phyloP scores from a whole-genome alignment of 257 asterid genomes.

The Solanum arcanum region DNA sequence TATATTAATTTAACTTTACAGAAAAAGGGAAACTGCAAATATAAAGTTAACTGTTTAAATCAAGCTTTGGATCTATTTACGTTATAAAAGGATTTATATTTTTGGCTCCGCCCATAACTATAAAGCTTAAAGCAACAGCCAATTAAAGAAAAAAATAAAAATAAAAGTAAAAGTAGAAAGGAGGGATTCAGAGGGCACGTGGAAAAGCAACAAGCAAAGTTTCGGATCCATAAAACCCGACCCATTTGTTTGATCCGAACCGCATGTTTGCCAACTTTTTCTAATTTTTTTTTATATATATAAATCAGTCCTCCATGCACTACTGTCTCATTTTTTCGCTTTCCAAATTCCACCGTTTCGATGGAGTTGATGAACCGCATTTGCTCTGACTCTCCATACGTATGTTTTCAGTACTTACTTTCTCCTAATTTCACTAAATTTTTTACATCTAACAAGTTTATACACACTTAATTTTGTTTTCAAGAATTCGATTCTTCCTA shows the following conservation, averaged over 20 bases:
- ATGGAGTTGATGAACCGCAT: constrained; percentile 29
- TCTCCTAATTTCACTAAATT: background rate
- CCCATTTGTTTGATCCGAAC: background rate
- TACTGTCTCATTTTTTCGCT: background rate
- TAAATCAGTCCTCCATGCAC: background rate
- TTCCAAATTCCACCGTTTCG: background rate
- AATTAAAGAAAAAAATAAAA: background rate
- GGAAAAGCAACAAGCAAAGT: background rate
- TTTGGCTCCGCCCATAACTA: background rate
- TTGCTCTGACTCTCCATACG: constrained; percentile 42
- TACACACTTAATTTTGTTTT: background rate
- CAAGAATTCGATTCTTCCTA: background rate
- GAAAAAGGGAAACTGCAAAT: background rate
- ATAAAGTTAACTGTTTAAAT: background rate
- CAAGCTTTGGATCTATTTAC: background rate
- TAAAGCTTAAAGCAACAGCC: background rate
- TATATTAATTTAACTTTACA: too few species aligned
- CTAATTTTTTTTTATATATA: background rate
- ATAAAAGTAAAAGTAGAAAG: background rate
- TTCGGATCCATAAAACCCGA: background rate
- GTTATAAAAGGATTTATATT: background rate
- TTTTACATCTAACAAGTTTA: background rate
- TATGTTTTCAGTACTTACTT: constrained; percentile 2
- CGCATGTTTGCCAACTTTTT: background rate
- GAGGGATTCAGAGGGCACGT: background rate